These are phyloP conservation scores for Rhodotorula sp. DNA, from an alignment of 1,284 basidiomycete species.

Conservation along the genomic window DNA sequence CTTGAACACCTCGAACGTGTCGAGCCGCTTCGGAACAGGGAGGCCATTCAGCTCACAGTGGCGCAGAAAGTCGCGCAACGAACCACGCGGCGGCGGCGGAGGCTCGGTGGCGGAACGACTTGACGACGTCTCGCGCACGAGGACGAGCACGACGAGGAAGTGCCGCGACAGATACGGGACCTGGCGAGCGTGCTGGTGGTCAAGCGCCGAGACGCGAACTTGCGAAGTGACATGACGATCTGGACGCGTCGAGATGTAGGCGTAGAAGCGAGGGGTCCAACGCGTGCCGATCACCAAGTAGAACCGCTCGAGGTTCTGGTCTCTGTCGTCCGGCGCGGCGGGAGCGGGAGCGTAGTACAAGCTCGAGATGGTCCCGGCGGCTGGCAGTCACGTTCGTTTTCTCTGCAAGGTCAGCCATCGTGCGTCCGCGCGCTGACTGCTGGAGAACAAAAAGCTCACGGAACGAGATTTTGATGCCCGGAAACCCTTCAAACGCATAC, in stretches of 20 bases:
- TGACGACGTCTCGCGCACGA: background rate
- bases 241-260: background rate
- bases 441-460: background rate
- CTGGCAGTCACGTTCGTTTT: background rate
- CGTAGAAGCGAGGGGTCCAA: conserved; percentile 11
- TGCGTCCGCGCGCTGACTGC: background rate
- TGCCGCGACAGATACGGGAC: conserved; percentile 11
- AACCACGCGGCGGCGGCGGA: background rate
- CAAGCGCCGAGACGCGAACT: conserved; percentile 8
- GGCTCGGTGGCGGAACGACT: background rate
- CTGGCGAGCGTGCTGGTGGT: background rate
- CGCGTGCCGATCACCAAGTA: conserved; percentile 9
- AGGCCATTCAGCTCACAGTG: background rate
- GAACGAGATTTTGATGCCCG: conserved; percentile 10
- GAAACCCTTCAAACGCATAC: conserved; percentile 5
- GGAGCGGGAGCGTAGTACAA: conserved; percentile 6
- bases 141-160: conserved; percentile 4
- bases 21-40: background rate
- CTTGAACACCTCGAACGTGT: background rate
- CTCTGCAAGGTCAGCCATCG: background rate
- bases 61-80: background rate
- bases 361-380: background rate
- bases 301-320: background rate
- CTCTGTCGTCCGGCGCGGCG: background rate
- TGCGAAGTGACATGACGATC: background rate